phyloP scores from a whole-genome alignment of 1,139 yeast genomes.

The Wickerhamiella infanticola region DNA sequence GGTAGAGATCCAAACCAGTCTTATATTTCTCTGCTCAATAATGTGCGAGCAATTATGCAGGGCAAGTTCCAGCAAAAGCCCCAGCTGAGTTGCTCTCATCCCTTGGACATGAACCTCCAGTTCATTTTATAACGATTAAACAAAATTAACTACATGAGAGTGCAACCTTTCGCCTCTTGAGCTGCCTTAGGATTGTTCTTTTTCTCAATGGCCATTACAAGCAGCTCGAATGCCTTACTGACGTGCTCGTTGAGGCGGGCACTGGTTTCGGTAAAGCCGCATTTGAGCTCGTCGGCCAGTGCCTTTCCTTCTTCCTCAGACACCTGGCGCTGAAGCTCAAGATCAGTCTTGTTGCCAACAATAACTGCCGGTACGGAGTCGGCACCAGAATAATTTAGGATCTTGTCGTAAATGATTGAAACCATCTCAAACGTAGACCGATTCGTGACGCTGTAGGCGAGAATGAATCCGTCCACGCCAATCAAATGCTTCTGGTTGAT shows the following conservation, averaged over 20 bases:
- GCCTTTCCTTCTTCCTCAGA: slow-evolving; percentile 45
- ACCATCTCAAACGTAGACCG: slow-evolving; percentile 67
- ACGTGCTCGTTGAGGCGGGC: slow-evolving; percentile 65
- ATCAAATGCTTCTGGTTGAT: slow-evolving; percentile 71
- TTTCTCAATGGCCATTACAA: slow-evolving; percentile 57
- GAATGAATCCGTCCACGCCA: slow-evolving; percentile 72
- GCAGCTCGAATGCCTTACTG: slow-evolving; percentile 44
- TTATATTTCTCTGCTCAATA: slow-evolving; percentile 61
- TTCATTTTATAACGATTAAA: slow-evolving; percentile 30
- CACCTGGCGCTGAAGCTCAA: slow-evolving; percentile 39
- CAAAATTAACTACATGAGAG: slow-evolving; percentile 7
- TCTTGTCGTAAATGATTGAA: slow-evolving; percentile 67
- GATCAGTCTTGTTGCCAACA: slow-evolving; percentile 74
- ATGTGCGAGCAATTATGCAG: slow-evolving; percentile 55
- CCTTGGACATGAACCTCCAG: slow-evolving; percentile 59
- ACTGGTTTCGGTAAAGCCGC: slow-evolving; percentile 67
- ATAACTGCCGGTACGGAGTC: slow-evolving; percentile 65
- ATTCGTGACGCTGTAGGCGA: slow-evolving; percentile 72
- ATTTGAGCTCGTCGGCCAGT: slow-evolving; percentile 43
- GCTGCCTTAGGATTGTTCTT: slow-evolving; percentile 15
- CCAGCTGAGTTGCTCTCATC: slow-evolving; percentile 72
- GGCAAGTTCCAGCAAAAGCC: slow-evolving; percentile 77
- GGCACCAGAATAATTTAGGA: slow-evolving; percentile 58
- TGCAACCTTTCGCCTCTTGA: slow-evolving; percentile 15
- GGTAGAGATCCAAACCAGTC: slow-evolving; percentile 54